Evolutionary conservation across 2,329 filamentous ascomycete species (phyloP).

Genomic region (Paecilomyces variotii): DNA sequence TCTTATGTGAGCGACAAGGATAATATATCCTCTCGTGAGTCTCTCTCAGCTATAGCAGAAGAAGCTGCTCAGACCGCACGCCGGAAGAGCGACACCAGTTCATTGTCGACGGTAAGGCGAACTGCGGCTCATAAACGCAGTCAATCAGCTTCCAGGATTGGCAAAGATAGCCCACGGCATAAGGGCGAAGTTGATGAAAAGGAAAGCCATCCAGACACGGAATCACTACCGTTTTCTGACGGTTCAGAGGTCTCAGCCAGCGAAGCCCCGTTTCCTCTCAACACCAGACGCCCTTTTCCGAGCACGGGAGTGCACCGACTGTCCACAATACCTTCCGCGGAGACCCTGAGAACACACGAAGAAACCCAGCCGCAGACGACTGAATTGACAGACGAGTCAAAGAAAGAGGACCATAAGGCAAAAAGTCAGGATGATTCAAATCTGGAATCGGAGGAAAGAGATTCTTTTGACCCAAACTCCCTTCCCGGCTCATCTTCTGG

Average conservation of each 20-base stretch:
- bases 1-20: neutral
- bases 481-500: slow-evolving; percentile 38
- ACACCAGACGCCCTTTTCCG: slow-evolving; percentile 41
- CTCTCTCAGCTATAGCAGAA: neutral
- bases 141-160: slow-evolving; percentile 8
- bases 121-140: slow-evolving; percentile 12
- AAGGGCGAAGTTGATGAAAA: slow-evolving; percentile 17
- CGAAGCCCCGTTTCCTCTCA: slow-evolving; percentile 32
- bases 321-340: slow-evolving; percentile 52
- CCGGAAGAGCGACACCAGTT: slow-evolving; percentile 10
- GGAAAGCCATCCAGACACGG: slow-evolving; percentile 15
- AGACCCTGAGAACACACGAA: slow-evolving; percentile 38
- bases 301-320: slow-evolving; percentile 46
- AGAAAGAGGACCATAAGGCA: slow-evolving; percentile 10
- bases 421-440: slow-evolving; percentile 8
- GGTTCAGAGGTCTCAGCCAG: slow-evolving; percentile 29
- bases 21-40: neutral
- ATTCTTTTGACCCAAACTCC: slow-evolving; percentile 37
- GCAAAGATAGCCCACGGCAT: slow-evolving; percentile 11
- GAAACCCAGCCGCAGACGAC: slow-evolving; percentile 11
- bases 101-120: slow-evolving; percentile 16
- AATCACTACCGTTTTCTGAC: slow-evolving; percentile 25
- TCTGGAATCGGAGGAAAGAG: slow-evolving; percentile 34
- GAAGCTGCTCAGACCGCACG: neutral
- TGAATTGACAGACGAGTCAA: slow-evolving; percentile 16